Percentiles rank a stretch among this genome's conserved stretches.
These are phyloP conservation scores for Pharus latifolius DNA, from an alignment of 176 grass and related monocot species.

Conservation along the genomic window DNA sequence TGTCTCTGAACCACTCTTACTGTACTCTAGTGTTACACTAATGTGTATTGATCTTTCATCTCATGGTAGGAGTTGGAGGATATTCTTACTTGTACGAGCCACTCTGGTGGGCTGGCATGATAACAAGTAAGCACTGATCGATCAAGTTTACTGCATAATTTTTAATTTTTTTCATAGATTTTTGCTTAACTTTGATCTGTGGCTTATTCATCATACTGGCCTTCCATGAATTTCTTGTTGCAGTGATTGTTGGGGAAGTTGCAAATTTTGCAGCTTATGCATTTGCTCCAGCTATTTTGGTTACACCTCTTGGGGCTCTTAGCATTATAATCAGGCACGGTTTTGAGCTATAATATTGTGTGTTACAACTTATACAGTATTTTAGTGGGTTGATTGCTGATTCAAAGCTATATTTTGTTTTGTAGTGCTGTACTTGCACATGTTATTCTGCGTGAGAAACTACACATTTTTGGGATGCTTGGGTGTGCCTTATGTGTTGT, in stretches of 20 bases:
- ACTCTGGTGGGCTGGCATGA: conserved; percentile 80
- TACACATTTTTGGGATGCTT: conserved; percentile 74
- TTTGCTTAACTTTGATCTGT: background rate
- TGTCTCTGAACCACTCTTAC: background rate
- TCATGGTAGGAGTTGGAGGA: conserved; percentile 48
- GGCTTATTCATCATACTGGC: background rate
- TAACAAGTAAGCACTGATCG: conserved; percentile 39
- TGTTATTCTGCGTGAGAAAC: conserved; percentile 61
- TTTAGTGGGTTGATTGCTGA: background rate
- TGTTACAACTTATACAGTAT: background rate
- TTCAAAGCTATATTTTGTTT: background rate
- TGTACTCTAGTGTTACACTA: background rate
- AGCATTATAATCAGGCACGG: conserved; percentile 83
- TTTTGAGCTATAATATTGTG: background rate
- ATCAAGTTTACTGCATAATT: background rate
- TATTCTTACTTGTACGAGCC: conserved; percentile 71
- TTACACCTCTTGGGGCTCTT: conserved; percentile 84
- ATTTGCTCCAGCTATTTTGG: conserved; percentile 82
- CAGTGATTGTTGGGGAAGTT: conserved; percentile 88
- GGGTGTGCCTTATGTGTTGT: conserved; percentile 77
- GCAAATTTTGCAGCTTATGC: conserved; percentile 89
- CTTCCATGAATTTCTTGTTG: background rate
- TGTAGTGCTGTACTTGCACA: conserved; percentile 63
- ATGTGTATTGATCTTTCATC: conserved; percentile 14
- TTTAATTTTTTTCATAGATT: background rate